Evolutionary conservation across 352 stramenopile species (phyloP), one percentile per base, ranked within the genome.

Genomic region (Phytophthora aleatoria): DNA sequence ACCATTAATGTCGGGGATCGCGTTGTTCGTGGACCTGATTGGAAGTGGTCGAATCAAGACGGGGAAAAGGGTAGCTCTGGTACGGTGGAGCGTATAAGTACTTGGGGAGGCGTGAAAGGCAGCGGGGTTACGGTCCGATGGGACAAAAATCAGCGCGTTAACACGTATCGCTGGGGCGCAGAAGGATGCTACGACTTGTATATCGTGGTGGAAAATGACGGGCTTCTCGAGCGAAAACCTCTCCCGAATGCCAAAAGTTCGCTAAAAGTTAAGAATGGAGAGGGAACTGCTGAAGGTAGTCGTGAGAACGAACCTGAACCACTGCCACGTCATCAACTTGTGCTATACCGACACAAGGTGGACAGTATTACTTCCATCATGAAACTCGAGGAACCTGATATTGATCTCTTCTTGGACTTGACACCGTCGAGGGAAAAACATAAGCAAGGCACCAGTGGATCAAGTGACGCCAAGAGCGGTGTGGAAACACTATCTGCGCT

Each of bases 41-140:
- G 85, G 85, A 93, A 93, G 63, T 93, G 85, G 85, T 87, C 79
- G 15, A 83, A 86, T 35, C 85, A 93, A 74, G 85, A 93, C 61
- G 85, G 85, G 1, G 77, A 86, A 52, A 71, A 83, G 48, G 85
- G 79, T 28, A 77, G 69, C 20, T 56, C 68, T 5, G 85, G 85
- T n/a, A 94, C 81, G 4, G 85, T 94, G 13, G 83, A 92, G 47
- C 76, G 83, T 36, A 91, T 92, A 49, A 90, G 79, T 36, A 89
- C 83, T 2, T 94, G 85, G 85, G 85, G 85, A 60, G 81, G 81
- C 15, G 74, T 92, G 8, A 84, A 90, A 72, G 81, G 80, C 13
- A 91, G 81, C 54, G 85, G 85, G 8, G 81, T 94, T 45, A 94
- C 85, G 13, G 85, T 94, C 26, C 74, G 85, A 26, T 94, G 85